Conservation (phyloP, 2,329 filamentous ascomycete genomes). For the Tetracladium maxilliforme region DNA sequence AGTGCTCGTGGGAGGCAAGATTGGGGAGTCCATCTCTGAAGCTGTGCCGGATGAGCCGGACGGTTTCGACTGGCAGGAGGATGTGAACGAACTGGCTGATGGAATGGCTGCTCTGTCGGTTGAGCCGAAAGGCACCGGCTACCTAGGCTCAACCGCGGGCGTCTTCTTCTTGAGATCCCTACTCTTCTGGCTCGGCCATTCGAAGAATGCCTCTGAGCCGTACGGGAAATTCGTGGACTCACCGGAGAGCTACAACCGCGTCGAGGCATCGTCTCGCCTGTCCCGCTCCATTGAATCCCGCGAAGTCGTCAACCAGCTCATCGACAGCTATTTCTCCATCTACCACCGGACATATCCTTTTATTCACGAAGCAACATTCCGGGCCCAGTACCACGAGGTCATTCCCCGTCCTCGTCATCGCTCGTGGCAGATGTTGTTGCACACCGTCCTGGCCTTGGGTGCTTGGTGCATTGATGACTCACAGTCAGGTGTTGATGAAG, state of each 20-base stretch:
- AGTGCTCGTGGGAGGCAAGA: slow-evolving; percentile 1
- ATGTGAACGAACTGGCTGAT: slow-evolving; percentile 15
- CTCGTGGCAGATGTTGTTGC: slow-evolving; percentile 19
- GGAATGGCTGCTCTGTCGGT: slow-evolving; percentile 20
- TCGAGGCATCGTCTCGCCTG: slow-evolving; percentile 7
- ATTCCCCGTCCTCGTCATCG: slow-evolving; percentile 12
- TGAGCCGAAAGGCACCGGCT: slow-evolving; percentile 18
- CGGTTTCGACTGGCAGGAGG: slow-evolving; percentile 18
- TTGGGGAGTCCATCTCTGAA: slow-evolving; percentile 9
- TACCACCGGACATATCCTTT: slow-evolving; percentile 8
- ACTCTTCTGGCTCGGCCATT: slow-evolving; percentile 11
- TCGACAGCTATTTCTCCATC: slow-evolving; percentile 7
- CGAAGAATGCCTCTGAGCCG: slow-evolving; percentile 1
- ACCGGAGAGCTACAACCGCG: slow-evolving; percentile 1
- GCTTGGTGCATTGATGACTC: slow-evolving; percentile 16
- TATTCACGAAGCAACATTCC: slow-evolving; percentile 7
- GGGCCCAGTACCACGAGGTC: slow-evolving; percentile 15
- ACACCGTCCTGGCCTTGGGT: slow-evolving; percentile 21
- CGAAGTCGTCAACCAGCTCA: slow-evolving; percentile 10
- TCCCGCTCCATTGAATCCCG: slow-evolving; percentile 9
- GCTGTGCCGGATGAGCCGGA: slow-evolving; percentile 14
- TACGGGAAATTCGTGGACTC: background rate
- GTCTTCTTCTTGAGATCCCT: slow-evolving; percentile 15
- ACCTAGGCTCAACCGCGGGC: slow-evolving; percentile 16
- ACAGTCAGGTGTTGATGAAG: slow-evolving; percentile 12